Evolutionary conservation across 176 grass and related monocot species (phyloP).

Genomic region (Neostapfia colusana): DNA sequence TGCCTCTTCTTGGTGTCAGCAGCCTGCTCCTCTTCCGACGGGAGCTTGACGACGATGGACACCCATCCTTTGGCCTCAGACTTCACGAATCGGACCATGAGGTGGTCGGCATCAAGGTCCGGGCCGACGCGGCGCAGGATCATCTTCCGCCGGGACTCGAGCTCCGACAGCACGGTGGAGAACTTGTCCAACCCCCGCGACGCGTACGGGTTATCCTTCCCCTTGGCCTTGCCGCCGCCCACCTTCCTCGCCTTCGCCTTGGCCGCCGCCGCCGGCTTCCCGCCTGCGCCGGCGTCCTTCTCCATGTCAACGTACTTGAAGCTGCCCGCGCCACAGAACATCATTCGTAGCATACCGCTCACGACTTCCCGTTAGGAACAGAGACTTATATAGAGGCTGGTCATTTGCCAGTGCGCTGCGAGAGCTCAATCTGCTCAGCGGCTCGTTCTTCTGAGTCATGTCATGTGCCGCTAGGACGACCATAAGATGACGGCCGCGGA

Average conservation of each 20-base stretch:
- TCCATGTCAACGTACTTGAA: conserved; percentile 60
- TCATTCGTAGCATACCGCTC: conserved; percentile 40
- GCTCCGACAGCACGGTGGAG: conserved; percentile 76
- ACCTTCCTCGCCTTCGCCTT: conserved; percentile 1
- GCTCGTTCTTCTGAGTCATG: background rate
- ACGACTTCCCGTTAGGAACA: background rate
- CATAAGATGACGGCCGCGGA: background rate
- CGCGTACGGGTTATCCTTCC: conserved; percentile 67
- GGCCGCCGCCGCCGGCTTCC: background rate
- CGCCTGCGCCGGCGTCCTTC: background rate
- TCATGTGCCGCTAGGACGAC: background rate
- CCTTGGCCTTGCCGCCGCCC: conserved; percentile 2
- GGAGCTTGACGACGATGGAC: conserved; percentile 66
- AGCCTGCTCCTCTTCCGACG: conserved; percentile 32
- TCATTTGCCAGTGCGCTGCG: too few species aligned
- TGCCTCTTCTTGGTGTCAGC: conserved; percentile 26
- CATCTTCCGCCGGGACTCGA: conserved; percentile 64
- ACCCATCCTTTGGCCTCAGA: conserved; percentile 63
- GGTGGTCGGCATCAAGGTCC: conserved; percentile 33
- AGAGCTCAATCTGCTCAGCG: background rate
- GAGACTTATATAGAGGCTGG: conserved; percentile 15
- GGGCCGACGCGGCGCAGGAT: conserved; percentile 59
- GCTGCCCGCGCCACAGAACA: conserved; percentile 54
- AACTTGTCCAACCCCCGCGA: conserved; percentile 88
- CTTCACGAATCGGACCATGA: conserved; percentile 74